phyloP scores from a whole-genome alignment of 2,329 filamentous ascomycete species.

The Pyrenophora teres region DNA sequence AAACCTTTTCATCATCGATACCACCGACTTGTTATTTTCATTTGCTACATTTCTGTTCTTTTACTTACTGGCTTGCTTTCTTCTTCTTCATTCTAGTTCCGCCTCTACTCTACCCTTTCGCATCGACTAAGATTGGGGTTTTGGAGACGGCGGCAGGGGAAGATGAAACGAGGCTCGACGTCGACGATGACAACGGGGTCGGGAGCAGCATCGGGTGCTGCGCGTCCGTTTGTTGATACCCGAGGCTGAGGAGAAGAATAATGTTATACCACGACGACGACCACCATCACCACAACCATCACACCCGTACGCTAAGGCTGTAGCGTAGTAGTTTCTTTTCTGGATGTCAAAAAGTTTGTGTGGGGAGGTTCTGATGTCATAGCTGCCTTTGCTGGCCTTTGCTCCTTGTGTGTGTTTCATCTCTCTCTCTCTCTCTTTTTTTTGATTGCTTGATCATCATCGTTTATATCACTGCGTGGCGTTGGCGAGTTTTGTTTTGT shows the following conservation, averaged over 20 bases:
- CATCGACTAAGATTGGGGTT: slow-evolving; percentile 31
- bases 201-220: slow-evolving; percentile 19
- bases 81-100: slow-evolving; percentile 29
- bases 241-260: too few species aligned
- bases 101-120: slow-evolving; percentile 22
- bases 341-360: neutral
- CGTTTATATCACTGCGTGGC: slow-evolving; percentile 14
- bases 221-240: slow-evolving; percentile 10
- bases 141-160: slow-evolving; percentile 14
- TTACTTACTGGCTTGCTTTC: slow-evolving; percentile 1
- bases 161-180: slow-evolving; percentile 7
- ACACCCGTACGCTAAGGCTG: slow-evolving; percentile 1
- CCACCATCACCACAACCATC: neutral
- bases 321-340: neutral
- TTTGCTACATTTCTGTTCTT: too few species aligned
- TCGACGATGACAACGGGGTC: neutral
- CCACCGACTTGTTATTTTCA: slow-evolving; percentile 7
- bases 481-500: neutral
- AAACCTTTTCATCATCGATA: slow-evolving; percentile 29
- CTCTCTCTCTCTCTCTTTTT: neutral
- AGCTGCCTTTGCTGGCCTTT: too few species aligned
- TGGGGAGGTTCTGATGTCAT: too few species aligned
- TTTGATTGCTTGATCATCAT: slow-evolving; percentile 1
- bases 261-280: too few species aligned
- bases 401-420: too few species aligned